Base-by-base conservation (phyloP, 2,329 filamentous ascomycete species). In the Ophiostoma australiae region DNA sequence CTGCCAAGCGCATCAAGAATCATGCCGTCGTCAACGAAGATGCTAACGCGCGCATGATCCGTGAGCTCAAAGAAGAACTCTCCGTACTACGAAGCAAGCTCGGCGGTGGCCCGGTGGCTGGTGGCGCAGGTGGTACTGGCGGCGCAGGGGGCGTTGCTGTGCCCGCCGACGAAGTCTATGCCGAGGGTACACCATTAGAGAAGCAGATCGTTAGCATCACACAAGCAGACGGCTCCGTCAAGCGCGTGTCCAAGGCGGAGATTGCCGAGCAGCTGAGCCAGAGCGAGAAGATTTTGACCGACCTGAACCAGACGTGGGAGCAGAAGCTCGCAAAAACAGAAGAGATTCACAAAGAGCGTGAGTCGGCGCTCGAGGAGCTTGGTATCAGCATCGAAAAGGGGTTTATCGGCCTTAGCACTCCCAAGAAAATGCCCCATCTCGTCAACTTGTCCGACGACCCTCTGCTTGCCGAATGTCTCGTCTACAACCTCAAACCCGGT, bases 361-460 rank as follows among this genome's bases (percentile, higher is more conserved):
- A 99, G 80, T 89, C 93, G 67, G 95, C 95, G 11, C 83, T 99
- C 66, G 95, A 99, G 82, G 95, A 99, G 79, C 86, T 99, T 63
- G 95, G 95, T 74, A 98, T 99, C 81, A 98, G 94, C 80, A 99
- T 99, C 75, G 95, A 99, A 78, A 99, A 99, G 80, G 95, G 95
- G 7, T 97, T 97, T 77, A 90, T 99, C 73, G 95, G 95, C 17
- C 83, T 99, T 73, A 94, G 93, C 72, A 98, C 94, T 27, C 95
- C 95, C 0, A 99, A 99, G 83, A 97, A 97, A 81, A 99, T 98
- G 92, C 95, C 95, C 10, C 95, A 99, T 88, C 82, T 99, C 80
- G 95, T 99, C 80, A 99, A 99, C 79, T 82, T 99, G 75, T 97
- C 94, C n/a, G 92, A 95, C 78, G 92, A 95, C 77, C 95, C 95